Conservation (phyloP, 805 yeast species). For the Ogataea degrootiae region DNA sequence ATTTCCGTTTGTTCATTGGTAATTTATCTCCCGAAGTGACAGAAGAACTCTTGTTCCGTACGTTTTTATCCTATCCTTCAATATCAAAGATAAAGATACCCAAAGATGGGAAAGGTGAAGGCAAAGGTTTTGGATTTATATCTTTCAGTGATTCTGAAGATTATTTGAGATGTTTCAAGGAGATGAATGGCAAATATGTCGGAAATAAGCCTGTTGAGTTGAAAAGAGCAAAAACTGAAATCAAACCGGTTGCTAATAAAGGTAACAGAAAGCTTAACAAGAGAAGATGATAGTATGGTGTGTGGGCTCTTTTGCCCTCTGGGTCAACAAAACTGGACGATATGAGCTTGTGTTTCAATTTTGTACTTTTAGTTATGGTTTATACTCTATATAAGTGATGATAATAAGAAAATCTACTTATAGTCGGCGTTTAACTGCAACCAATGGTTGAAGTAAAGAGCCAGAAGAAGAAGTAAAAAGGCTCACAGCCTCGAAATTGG, state of each 20-base stretch:
- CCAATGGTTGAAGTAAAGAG: too few species aligned
- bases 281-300: not conserved
- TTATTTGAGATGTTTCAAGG: constrained; percentile 65
- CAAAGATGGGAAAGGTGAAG: constrained; percentile 40
- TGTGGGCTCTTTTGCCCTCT: too few species aligned
- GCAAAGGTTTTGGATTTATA: constrained; percentile 72
- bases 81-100: constrained; percentile 60
- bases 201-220: constrained; percentile 71
- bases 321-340: too few species aligned
- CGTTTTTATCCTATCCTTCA: constrained; percentile 50
- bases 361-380: too few species aligned
- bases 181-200: constrained; percentile 70
- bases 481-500: too few species aligned
- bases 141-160: constrained; percentile 63
- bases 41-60: constrained; percentile 48
- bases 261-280: constrained; percentile 5
- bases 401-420: too few species aligned
- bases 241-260: constrained; percentile 26
- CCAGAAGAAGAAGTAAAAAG: too few species aligned
- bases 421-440: too few species aligned
- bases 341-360: too few species aligned
- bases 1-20: constrained; percentile 71
- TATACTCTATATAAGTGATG: too few species aligned
- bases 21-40: constrained; percentile 65
- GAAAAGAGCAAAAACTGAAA: constrained; percentile 53